Percentiles rank a stretch among this genome's conserved stretches.
Evolutionary conservation across 2,329 filamentous ascomycete genomes (phyloP).

Genomic region (Pleurostoma richardsiae): DNA sequence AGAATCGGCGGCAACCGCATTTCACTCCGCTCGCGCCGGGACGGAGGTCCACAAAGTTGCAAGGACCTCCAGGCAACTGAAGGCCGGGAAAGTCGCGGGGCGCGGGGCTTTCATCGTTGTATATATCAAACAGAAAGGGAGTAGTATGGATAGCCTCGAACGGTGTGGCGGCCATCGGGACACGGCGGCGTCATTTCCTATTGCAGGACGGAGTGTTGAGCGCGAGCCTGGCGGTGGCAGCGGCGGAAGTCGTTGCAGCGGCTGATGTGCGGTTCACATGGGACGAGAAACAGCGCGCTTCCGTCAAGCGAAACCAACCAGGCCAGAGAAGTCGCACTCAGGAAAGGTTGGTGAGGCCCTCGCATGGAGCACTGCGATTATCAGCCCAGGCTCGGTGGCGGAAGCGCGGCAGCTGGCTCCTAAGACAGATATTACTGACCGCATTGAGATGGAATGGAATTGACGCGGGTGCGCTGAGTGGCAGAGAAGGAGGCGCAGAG

Average conservation of each 20-base stretch:
- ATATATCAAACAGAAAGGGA: slow-evolving; percentile 48
- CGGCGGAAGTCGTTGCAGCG: slow-evolving; percentile 10
- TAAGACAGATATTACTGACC: slow-evolving; percentile 7
- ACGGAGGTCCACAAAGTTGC: slow-evolving; percentile 52
- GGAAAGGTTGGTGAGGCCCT: slow-evolving; percentile 14
- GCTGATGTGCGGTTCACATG: not conserved
- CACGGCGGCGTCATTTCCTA: slow-evolving; percentile 24
- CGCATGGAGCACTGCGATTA: slow-evolving; percentile 24
- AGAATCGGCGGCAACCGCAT: slow-evolving; percentile 59
- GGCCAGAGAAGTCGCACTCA: slow-evolving; percentile 25
- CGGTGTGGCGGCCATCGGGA: slow-evolving; percentile 48
- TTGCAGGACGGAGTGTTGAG: slow-evolving; percentile 3
- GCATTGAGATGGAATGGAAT: slow-evolving; percentile 2
- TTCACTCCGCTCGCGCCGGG: slow-evolving; percentile 45
- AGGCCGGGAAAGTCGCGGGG: slow-evolving; percentile 2
- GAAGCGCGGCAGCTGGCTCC: not conserved
- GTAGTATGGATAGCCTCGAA: slow-evolving; percentile 38
- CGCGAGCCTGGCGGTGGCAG: slow-evolving; percentile 5
- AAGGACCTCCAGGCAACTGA: slow-evolving; percentile 34
- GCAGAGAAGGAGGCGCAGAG: too few relatives aligned
- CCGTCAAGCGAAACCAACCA: slow-evolving; percentile 20
- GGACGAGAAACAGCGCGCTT: slow-evolving; percentile 3
- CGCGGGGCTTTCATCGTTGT: slow-evolving; percentile 36
- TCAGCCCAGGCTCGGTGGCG: slow-evolving; percentile 4
- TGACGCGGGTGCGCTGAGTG: too few relatives aligned